These are phyloP conservation scores for Globisporangium paroecandrum DNA, from an alignment of 352 stramenopile genomes.

Conservation along the genomic window DNA sequence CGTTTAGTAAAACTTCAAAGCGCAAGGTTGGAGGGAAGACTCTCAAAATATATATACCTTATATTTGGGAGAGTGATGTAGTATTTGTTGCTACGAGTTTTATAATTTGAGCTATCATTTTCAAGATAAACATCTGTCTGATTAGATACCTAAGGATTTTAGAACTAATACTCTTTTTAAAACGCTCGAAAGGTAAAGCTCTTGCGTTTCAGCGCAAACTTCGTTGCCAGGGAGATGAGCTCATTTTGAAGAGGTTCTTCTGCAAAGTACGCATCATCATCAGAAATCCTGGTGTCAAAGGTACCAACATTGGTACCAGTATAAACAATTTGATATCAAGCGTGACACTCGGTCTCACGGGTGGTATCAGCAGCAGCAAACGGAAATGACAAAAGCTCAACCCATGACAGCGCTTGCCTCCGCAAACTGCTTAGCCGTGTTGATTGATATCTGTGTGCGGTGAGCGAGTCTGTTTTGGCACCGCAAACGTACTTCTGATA, in stretches of 20 bases:
- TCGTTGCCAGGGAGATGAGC: background rate
- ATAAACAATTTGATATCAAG: background rate
- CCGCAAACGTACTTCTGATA: too few relatives aligned
- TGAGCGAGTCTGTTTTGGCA: too few relatives aligned
- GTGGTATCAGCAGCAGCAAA: background rate
- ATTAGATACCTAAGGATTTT: too few relatives aligned
- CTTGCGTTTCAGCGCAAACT: background rate
- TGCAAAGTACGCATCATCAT: background rate
- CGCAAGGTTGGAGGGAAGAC: background rate
- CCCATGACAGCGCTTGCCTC: too few relatives aligned
- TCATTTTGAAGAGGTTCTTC: background rate
- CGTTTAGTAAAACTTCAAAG: conserved; percentile 32
- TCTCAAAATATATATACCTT: background rate
- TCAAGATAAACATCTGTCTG: too few relatives aligned
- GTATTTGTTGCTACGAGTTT: too few relatives aligned
- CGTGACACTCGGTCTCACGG: background rate
- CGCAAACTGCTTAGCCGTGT: too few relatives aligned
- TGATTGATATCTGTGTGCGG: too few relatives aligned
- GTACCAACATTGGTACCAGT: background rate
- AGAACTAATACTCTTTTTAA: background rate
- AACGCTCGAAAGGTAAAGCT: background rate
- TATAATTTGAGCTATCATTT: too few relatives aligned
- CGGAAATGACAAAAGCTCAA: background rate
- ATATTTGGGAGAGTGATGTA: too few relatives aligned
- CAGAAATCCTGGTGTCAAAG: background rate